Base-by-base conservation (phyloP, 495 filamentous ascomycete genomes). In the Neurospora sp. region DNA sequence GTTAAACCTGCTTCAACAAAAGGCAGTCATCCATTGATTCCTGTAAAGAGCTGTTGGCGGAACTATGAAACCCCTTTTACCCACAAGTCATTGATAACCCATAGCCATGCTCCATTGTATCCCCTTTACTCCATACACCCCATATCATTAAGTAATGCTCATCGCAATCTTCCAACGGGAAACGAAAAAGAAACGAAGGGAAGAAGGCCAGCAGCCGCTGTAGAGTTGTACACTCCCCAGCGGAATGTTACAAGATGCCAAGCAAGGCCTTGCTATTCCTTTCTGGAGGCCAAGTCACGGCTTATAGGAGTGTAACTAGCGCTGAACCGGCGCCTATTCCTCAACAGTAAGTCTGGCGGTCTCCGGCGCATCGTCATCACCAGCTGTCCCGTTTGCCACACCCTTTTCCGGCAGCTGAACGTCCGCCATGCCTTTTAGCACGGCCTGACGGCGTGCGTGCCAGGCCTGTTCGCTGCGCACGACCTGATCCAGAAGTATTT, bases 401-500 rank as follows among this genome's bases (percentile, higher is more conserved):
- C 22, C 31, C 2, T 40, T 69, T 8, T 35, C 70, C 59, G 68
- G 44, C 20, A 80, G 69, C 35, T 74, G 72, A 18, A 79, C 74
- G 40, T 84, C 81, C 3, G 80, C 79, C 16, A 77, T 76, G 4
- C 78, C 79, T 12, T 76, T 73, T 18, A 85, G 78, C 20, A 87
- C 84, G 5, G 81, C 80, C 71, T 81, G 74, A 18, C 85, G 80
- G 61, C 85, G 76, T 39, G 80, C 77, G 74, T 84, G 80, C 82
- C 82, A 88, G 38, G 78, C 83, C 70, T 87, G 77, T 76, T 91
- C 89, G 74, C 77, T 84, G 73, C 85, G 80, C 27, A 88, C 74
- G 41, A 87, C 85, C 78, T 87, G 87, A 71, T 87, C 84, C 6
- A 89, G 79, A 22, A 90, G 78, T 38, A 85, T 81, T 78, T 98